A percentile compares a stretch with the other conserved stretches of the same genome.
Evolutionary conservation across 2,329 filamentous ascomycete species (phyloP).

Genomic region (Celoporthe dispersa): DNA sequence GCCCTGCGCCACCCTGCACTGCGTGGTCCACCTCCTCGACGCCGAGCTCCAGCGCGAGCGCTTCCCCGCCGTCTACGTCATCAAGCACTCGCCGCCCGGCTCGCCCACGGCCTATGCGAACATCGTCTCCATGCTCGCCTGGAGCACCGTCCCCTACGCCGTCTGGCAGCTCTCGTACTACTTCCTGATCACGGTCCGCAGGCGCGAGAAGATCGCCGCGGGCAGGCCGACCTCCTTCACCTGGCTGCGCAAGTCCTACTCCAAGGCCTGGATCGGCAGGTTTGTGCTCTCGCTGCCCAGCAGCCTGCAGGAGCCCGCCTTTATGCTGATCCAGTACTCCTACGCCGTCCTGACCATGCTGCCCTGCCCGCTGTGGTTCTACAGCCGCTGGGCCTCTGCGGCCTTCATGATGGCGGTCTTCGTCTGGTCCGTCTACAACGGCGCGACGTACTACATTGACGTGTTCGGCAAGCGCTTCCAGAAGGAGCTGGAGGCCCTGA

Average conservation of each 20-base stretch:
- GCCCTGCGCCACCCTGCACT: slow-evolving; percentile 93
- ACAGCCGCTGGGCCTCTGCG: slow-evolving; percentile 79
- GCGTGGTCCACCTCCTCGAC: slow-evolving; percentile 81
- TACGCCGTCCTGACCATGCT: slow-evolving; percentile 94
- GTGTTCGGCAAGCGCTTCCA: slow-evolving; percentile 97
- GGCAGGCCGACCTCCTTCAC: slow-evolving; percentile 96
- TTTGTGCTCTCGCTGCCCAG: slow-evolving; percentile 79
- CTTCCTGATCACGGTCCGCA: slow-evolving; percentile 91
- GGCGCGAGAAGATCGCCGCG: slow-evolving; percentile 94
- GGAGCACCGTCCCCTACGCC: slow-evolving; percentile 91
- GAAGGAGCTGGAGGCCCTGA: slow-evolving; percentile 89
- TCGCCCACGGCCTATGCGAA: slow-evolving; percentile 79
- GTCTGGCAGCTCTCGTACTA: slow-evolving; percentile 94
- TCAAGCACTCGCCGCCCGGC: slow-evolving; percentile 71
- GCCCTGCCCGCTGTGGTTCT: slow-evolving; percentile 94
- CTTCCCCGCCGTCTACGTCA: slow-evolving; percentile 85
- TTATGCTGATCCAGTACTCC: slow-evolving; percentile 93
- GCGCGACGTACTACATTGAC: slow-evolving; percentile 96
- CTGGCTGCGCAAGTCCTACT: slow-evolving; percentile 91
- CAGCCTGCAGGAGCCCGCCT: slow-evolving; percentile 80
- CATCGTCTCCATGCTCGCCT: slow-evolving; percentile 83
- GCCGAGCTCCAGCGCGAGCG: slow-evolving; percentile 66
- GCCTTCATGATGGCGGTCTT: slow-evolving; percentile 83
- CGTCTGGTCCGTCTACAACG: slow-evolving; percentile 93
- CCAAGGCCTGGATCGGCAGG: slow-evolving; percentile 85